Evolutionary conservation across 2,329 filamentous ascomycete species (phyloP).

Genomic region (Apiospora rasikravindrae): DNA sequence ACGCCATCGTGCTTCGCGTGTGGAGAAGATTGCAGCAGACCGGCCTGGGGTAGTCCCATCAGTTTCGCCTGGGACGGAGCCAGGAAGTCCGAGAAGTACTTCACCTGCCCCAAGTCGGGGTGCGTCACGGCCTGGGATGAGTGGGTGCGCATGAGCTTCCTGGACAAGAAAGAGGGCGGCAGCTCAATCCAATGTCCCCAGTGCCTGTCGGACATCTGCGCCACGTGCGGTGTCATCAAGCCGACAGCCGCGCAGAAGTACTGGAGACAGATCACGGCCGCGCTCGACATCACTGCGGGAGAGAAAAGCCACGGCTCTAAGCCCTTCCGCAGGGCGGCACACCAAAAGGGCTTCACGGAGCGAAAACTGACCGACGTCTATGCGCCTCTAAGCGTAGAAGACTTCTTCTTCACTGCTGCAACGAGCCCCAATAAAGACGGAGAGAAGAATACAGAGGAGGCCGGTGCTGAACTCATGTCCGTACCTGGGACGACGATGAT

Average conservation of each 20-base stretch:
- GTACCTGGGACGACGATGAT: background rate
- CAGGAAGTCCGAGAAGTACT: background rate
- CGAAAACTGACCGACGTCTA: conserved; percentile 14
- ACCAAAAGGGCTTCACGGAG: conserved; percentile 14
- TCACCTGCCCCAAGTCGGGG: background rate
- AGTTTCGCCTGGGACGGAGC: background rate
- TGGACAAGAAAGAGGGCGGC: too few species aligned
- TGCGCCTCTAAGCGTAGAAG: background rate
- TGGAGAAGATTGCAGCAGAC: background rate
- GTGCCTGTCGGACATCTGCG: conserved; percentile 7
- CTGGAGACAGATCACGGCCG: background rate
- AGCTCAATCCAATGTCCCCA: background rate
- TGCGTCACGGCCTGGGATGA: conserved; percentile 1
- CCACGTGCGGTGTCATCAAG: background rate
- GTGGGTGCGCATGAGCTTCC: background rate
- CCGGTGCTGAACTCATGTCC: background rate
- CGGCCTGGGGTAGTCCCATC: background rate
- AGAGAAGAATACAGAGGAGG: background rate
- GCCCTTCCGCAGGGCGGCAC: conserved; percentile 9
- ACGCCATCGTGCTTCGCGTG: background rate
- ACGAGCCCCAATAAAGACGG: background rate
- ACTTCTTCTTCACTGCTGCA: background rate
- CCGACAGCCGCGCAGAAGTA: background rate
- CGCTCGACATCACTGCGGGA: background rate
- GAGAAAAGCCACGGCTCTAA: background rate